These are phyloP conservation scores for Microstegium vimineum DNA, from an alignment of 176 grass and related monocot genomes.

Conservation along the genomic window DNA sequence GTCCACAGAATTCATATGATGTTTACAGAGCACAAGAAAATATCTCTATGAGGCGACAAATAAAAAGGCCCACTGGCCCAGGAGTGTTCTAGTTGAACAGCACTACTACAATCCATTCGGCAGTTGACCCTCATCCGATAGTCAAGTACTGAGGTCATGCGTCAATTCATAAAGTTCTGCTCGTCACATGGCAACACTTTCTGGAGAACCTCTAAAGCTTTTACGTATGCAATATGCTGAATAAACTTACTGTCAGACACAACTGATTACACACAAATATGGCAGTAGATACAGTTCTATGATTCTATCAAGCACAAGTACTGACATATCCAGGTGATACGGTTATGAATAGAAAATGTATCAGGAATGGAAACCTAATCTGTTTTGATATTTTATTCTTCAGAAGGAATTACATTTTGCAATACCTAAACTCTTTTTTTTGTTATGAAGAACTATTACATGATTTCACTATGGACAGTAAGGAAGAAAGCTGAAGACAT, in stretches of 20 bases:
- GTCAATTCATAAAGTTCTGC: neutral
- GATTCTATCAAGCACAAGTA: neutral
- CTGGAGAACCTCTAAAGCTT: neutral
- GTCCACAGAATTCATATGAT: neutral
- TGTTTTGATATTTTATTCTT: constrained; percentile 30
- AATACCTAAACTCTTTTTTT: neutral
- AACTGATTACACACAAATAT: neutral
- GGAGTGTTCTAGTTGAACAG: neutral
- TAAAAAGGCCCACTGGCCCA: neutral
- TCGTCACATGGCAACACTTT: neutral
- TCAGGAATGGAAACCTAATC: neutral
- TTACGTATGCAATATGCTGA: neutral
- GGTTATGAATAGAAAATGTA: neutral
- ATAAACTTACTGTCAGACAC: neutral
- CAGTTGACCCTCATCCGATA: constrained; percentile 1
- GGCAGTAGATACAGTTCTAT: neutral
- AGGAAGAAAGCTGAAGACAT: constrained; percentile 27
- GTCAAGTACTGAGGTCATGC: neutral
- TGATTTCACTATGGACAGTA: constrained; percentile 38
- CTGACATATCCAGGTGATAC: neutral
- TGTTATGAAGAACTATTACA: constrained; percentile 20
- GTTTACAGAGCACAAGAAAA: neutral
- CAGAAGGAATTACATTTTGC: constrained; percentile 31
- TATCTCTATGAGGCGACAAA: neutral
- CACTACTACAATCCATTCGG: neutral